A percentile compares a stretch with the other conserved stretches of the same genome.
Evolutionary conservation across 2,329 filamentous ascomycete species (phyloP).

Genomic region (Ascomycota sp.): DNA sequence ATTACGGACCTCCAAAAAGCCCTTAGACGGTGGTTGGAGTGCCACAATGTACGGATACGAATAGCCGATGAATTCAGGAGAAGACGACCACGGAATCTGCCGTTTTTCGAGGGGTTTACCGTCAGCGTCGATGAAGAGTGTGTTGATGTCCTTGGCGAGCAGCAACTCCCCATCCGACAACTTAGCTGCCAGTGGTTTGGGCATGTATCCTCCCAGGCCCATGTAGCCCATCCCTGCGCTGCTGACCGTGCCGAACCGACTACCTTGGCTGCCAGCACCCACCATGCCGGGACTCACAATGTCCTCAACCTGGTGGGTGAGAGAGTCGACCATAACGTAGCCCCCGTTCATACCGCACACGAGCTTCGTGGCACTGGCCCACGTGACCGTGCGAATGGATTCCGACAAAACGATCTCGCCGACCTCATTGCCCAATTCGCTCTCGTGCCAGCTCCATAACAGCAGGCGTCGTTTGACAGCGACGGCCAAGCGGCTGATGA

Average conservation of each 20-base stretch:
- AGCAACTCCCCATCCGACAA: constrained; percentile 67
- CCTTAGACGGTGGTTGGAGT: constrained; percentile 62
- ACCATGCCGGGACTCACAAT: constrained; percentile 57
- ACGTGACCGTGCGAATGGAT: constrained; percentile 70
- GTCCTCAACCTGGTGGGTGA: constrained; percentile 50
- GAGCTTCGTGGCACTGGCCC: constrained; percentile 69
- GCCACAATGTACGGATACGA: constrained; percentile 90
- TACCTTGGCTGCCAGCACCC: constrained; percentile 38
- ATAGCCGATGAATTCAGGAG: constrained; percentile 81
- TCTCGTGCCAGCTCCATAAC: constrained; percentile 90
- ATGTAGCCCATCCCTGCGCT: constrained; percentile 89
- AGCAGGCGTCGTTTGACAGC: constrained; percentile 78
- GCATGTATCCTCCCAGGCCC: constrained; percentile 76
- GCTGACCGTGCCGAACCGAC: constrained; percentile 62
- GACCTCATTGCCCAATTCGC: constrained; percentile 55
- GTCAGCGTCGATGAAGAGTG: constrained; percentile 66
- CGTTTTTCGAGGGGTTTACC: constrained; percentile 63
- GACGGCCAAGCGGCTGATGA: constrained; percentile 77
- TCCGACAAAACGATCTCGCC: constrained; percentile 61
- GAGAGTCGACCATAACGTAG: constrained; percentile 72
- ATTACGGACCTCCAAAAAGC: constrained; percentile 72
- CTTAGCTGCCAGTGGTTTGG: constrained; percentile 68
- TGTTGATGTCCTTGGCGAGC: constrained; percentile 94
- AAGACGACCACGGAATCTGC: constrained; percentile 77
- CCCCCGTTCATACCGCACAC: constrained; percentile 80